Conservation (phyloP, 202 grass and related monocot genomes). For the Miscanthus sacchariflorus region DNA sequence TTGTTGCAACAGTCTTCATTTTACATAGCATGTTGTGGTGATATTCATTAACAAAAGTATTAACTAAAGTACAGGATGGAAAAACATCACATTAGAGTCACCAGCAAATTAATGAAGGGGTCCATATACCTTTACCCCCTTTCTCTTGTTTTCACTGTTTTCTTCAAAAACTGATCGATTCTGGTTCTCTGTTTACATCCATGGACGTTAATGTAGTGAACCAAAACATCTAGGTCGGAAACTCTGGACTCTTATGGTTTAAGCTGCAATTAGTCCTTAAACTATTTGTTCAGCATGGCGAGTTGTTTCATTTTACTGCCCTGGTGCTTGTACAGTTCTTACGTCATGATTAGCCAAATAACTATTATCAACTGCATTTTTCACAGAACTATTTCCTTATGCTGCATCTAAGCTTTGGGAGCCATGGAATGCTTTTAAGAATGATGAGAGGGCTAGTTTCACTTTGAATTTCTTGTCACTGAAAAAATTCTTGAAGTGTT, state of each 20-base stretch:
- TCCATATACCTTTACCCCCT: background rate
- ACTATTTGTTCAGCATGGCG: background rate
- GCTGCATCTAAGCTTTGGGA: background rate
- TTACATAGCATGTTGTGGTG: slow-evolving; percentile 2
- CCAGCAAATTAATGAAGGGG: background rate
- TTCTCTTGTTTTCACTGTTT: background rate
- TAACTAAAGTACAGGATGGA: background rate
- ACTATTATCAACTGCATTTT: slow-evolving; percentile 14
- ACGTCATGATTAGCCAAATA: background rate
- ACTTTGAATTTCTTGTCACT: slow-evolving; percentile 26
- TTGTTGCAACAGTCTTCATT: background rate
- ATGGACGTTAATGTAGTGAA: background rate
- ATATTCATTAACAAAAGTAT: background rate
- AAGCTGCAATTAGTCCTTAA: background rate
- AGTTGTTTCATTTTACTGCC: background rate
- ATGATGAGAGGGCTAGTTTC: slow-evolving; percentile 1
- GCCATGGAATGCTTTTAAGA: background rate
- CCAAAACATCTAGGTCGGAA: background rate
- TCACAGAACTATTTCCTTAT: background rate
- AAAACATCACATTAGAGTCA: background rate
- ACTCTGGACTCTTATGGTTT: background rate
- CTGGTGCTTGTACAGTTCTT: slow-evolving; percentile 7
- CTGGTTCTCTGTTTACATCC: background rate
- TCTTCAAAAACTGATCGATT: background rate
- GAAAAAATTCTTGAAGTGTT: slow-evolving; percentile 10